These are phyloP conservation scores for Epichloe uncinata DNA, from an alignment of 2,329 filamentous ascomycete genomes.

Conservation along the genomic window DNA sequence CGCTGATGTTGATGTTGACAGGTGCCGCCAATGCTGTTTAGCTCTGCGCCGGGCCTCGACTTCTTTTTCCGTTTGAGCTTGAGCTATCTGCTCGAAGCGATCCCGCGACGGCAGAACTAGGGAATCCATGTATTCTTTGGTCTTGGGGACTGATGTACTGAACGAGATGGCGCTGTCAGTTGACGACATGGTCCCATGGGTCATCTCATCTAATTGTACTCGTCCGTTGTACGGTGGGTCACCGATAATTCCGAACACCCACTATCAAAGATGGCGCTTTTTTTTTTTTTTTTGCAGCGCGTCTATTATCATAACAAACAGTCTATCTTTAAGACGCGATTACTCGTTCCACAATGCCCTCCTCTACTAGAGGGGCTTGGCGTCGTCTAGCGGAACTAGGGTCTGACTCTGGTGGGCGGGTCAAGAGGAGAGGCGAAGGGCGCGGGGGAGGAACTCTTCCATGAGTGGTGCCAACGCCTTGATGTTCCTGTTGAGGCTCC, in stretches of 20 bases:
- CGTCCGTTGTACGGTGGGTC: background rate
- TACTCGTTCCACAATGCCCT: too few species aligned
- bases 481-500: too few species aligned
- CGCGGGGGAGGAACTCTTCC: background rate
- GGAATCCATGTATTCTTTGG: constrained; percentile 36
- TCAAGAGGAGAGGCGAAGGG: background rate
- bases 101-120: constrained; percentile 32
- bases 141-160: constrained; percentile 10
- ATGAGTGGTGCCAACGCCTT: too few species aligned
- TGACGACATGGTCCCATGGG: constrained; percentile 1
- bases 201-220: background rate
- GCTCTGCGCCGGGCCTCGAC: constrained; percentile 28
- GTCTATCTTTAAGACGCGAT: too few species aligned
- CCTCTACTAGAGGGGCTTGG: background rate
- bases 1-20: constrained; percentile 20
- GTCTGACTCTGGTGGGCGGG: background rate
- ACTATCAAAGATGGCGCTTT: too few species aligned
- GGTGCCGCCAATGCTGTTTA: constrained; percentile 19
- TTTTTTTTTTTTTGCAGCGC: too few species aligned
- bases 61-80: constrained; percentile 34
- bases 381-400: background rate
- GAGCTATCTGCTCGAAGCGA: constrained; percentile 34
- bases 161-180: constrained; percentile 6
- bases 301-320: too few species aligned
- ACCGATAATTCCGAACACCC: too few species aligned